Evolutionary conservation across 2,329 filamentous ascomycete species (phyloP).

Genomic region (Apiospora hydei): DNA sequence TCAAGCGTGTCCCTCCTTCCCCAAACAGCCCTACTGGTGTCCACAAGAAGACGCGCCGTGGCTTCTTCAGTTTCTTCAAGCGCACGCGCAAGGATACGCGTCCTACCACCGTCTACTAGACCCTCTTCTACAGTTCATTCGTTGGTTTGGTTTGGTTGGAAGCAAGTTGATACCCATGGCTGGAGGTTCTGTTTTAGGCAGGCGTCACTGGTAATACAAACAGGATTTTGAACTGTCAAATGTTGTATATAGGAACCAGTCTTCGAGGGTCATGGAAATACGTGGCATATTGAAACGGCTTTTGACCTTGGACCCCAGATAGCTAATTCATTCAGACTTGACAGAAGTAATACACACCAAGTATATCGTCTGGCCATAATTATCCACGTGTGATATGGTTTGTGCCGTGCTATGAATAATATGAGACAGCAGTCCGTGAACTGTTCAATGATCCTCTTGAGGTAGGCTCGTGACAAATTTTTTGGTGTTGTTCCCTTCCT

Average conservation of each 20-base stretch:
- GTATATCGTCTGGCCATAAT: not conserved
- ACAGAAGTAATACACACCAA: not conserved
- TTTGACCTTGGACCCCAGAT: not conserved
- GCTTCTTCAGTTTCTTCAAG: slow-evolving; percentile 27
- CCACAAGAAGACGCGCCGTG: slow-evolving; percentile 26
- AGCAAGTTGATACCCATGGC: not conserved
- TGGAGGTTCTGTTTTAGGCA: not conserved
- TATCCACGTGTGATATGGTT: not conserved
- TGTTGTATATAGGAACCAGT: not conserved
- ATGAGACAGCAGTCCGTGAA: too few relatives aligned
- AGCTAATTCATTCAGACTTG: not conserved
- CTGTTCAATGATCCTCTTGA: too few relatives aligned
- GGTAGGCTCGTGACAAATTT: too few relatives aligned
- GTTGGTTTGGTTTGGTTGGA: not conserved
- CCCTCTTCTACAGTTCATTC: not conserved
- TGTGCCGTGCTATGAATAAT: not conserved
- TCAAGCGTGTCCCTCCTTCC: slow-evolving; percentile 21
- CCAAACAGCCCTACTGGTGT: not conserved
- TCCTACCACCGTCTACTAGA: not conserved
- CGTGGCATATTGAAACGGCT: not conserved
- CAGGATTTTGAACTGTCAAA: slow-evolving; percentile 1
- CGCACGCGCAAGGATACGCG: not conserved
- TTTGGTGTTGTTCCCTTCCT: too few relatives aligned
- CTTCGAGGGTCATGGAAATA: not conserved
- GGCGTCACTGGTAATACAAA: not conserved